Percentiles rank a stretch among this genome's conserved stretches.
These are phyloP conservation scores for Lagenidium giganteum DNA, from an alignment of 352 stramenopile species.

Conservation along the genomic window DNA sequence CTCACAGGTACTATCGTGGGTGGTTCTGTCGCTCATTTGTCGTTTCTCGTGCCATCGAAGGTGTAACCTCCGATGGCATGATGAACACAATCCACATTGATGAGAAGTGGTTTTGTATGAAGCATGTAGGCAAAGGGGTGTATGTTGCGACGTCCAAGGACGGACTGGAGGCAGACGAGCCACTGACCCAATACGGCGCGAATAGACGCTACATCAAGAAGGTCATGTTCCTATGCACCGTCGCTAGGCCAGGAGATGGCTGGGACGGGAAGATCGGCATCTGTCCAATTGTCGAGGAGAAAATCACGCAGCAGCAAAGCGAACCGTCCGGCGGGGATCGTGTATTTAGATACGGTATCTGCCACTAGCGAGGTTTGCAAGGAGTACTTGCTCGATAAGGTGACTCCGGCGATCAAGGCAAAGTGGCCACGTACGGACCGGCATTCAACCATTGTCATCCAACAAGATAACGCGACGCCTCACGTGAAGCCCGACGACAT, in stretches of 20 bases:
- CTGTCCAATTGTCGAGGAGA: conserved; percentile 1
- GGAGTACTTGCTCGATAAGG: conserved; percentile 10
- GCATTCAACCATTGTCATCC: conserved; percentile 11
- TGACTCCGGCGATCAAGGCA: conserved; percentile 22
- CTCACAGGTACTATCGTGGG: too few relatives aligned
- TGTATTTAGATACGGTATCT: not conserved
- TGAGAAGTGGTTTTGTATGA: too few relatives aligned
- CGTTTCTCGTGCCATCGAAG: too few relatives aligned
- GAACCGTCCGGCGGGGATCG: not conserved
- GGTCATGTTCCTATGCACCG: conserved; percentile 6
- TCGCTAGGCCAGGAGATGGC: conserved; percentile 2
- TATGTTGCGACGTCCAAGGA: too few relatives aligned
- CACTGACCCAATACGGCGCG: too few relatives aligned
- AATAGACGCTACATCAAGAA: not conserved
- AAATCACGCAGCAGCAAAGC: conserved; percentile 1
- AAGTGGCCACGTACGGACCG: conserved; percentile 6
- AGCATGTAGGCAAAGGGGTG: too few relatives aligned
- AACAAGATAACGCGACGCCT: conserved; percentile 23
- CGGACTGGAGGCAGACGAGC: too few relatives aligned
- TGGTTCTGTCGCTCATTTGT: too few relatives aligned
- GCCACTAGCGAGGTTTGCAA: conserved; percentile 15
- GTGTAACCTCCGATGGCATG: too few relatives aligned
- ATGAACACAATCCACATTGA: too few relatives aligned
- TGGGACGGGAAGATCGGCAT: conserved; percentile 9
- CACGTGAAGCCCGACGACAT: conserved; percentile 13